A percentile compares a stretch with the other conserved stretches of the same genome.
phyloP scores from a whole-genome alignment of 1,139 yeast genomes.

The Spathaspora sp. region DNA sequence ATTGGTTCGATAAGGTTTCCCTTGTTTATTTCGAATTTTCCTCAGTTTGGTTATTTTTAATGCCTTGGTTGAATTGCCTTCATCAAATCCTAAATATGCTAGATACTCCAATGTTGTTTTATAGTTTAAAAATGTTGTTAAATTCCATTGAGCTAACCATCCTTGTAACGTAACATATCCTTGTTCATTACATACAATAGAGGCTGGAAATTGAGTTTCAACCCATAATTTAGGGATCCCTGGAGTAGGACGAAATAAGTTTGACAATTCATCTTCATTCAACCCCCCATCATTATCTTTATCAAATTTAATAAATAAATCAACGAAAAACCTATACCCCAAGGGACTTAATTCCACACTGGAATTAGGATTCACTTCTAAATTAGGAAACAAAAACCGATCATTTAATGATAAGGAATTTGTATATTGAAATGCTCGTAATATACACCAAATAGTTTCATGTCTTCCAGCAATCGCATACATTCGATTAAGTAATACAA shows the following conservation, averaged over 20 bases:
- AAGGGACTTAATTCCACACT: constrained; percentile 90
- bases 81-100: constrained; percentile 86
- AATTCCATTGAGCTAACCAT: constrained; percentile 98
- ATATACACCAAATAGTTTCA: constrained; percentile 94
- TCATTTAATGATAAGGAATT: constrained; percentile 86
- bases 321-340: constrained; percentile 92
- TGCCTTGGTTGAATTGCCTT: constrained; percentile 53
- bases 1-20: constrained; percentile 64
- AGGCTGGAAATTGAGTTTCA: constrained; percentile 78
- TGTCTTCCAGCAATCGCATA: constrained; percentile 92
- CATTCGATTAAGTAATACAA: constrained; percentile 69
- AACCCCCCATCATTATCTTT: constrained; percentile 95
- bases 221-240: constrained; percentile 88
- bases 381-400: constrained; percentile 68
- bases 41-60: constrained; percentile 81
- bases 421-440: constrained; percentile 84
- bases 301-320: constrained; percentile 81
- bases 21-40: constrained; percentile 60
- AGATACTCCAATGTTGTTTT: constrained; percentile 82
- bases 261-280: constrained; percentile 64
- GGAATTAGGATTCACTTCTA: constrained; percentile 74
- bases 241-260: constrained; percentile 83
- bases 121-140: constrained; percentile 87
- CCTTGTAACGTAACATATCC: constrained; percentile 93
- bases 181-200: constrained; percentile 85